A percentile compares a stretch with the other conserved stretches of the same genome.
Evolutionary conservation across 1,284 basidiomycete species (phyloP).

Genomic region (Abortiporus biennis): DNA sequence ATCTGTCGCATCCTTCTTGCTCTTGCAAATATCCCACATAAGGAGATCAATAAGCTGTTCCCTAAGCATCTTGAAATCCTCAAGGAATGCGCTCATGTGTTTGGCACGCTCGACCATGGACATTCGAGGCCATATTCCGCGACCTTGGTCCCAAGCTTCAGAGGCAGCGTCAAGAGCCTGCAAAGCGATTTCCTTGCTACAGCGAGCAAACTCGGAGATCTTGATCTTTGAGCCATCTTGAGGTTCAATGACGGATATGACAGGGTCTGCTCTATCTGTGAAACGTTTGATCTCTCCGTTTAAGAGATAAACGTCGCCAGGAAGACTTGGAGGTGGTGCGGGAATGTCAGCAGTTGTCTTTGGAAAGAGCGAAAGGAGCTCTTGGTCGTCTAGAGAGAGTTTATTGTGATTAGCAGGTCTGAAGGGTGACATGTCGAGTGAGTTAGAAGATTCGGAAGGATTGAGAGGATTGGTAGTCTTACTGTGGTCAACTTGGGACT

Average conservation of each 20-base stretch:
- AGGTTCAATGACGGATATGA: slow-evolving; percentile 3
- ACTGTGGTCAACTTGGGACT: too few relatives aligned
- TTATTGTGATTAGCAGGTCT: slow-evolving; percentile 4
- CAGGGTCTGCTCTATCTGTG: slow-evolving; percentile 4
- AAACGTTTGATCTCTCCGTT: slow-evolving; percentile 3
- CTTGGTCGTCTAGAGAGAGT: slow-evolving; percentile 3
- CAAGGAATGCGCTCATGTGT: slow-evolving; percentile 4
- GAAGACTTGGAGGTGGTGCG: slow-evolving; percentile 1
- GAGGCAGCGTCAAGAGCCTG: slow-evolving; percentile 6
- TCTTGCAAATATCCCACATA: slow-evolving; percentile 11
- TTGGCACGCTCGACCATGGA: slow-evolving; percentile 5
- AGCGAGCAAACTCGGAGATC: slow-evolving; percentile 6
- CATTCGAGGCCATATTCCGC: slow-evolving; percentile 6
- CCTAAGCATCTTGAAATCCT: slow-evolving; percentile 8
- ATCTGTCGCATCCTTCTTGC: slow-evolving; percentile 5
- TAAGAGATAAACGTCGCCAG: slow-evolving; percentile 4
- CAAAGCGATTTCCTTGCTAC: slow-evolving; percentile 5
- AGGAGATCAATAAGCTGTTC: slow-evolving; percentile 4
- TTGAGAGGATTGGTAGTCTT: not conserved
- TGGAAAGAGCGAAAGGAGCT: slow-evolving; percentile 4
- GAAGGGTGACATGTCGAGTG: slow-evolving; percentile 5
- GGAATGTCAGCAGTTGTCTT: not conserved
- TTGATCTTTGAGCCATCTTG: slow-evolving; percentile 2
- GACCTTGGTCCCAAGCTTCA: slow-evolving; percentile 4
- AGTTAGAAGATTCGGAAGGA: not conserved